Percentiles rank a stretch among this genome's conserved stretches.
These are phyloP conservation scores for Alternaria sp. DNA, from an alignment of 2,329 filamentous ascomycete species.

Conservation along the genomic window DNA sequence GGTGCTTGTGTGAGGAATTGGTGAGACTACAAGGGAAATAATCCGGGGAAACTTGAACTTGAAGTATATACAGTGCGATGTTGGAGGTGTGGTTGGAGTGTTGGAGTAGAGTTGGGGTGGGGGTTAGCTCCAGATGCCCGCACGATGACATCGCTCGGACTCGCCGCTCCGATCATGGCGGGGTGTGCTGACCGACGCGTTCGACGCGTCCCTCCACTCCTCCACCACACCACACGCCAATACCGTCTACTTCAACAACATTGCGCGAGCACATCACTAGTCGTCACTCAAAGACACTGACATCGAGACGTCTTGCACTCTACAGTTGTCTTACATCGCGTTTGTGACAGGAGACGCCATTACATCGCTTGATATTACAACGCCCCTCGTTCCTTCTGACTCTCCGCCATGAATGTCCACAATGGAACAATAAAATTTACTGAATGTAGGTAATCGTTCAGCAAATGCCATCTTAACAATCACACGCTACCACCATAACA, in stretches of 20 bases:
- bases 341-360: not conserved
- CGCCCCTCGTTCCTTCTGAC: not conserved
- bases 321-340: accelerated
- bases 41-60: not conserved
- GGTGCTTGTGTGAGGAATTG: not conserved
- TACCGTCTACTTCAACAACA: not conserved
- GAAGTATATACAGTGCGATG: not conserved
- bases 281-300: not conserved
- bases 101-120: constrained; percentile 12
- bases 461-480: no score
- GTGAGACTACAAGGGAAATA: not conserved
- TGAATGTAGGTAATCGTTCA: no score
- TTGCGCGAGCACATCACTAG: not conserved
- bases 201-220: not conserved
- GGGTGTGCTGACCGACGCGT: constrained; percentile 5
- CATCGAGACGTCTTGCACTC: accelerated
- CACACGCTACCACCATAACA: no score
- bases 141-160: constrained; percentile 6
- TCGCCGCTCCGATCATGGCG: constrained; percentile 2
- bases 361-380: not conserved
- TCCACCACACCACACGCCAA: not conserved
- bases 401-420: not conserved
- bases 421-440: no score
- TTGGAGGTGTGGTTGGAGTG: constrained; percentile 2
- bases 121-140: not conserved